phyloP scores from a whole-genome alignment of 169 alveolate species.

The Eimeria falciformis region DNA sequence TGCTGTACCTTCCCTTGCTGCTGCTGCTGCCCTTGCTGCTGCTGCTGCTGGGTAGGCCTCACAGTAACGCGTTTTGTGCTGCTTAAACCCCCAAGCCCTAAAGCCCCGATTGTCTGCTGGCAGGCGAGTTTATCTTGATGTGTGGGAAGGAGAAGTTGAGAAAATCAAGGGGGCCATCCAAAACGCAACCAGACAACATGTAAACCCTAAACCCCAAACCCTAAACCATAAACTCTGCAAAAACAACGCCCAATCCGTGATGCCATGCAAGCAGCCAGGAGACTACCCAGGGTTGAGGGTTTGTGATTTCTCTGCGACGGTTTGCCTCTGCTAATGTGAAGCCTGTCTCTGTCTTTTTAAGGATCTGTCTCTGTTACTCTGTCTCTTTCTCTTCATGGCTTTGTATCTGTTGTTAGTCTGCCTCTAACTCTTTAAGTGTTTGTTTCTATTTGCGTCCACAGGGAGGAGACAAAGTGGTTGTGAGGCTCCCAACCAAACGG shows the following conservation, averaged over 20 bases:
- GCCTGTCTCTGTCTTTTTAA: not conserved
- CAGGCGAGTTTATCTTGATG: not conserved
- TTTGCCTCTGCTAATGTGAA: too few species aligned
- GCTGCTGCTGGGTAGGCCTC: conserved; percentile 9
- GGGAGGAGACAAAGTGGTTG: too few species aligned
- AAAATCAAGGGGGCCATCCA: not conserved
- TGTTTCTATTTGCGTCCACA: too few species aligned
- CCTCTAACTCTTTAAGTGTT: too few species aligned
- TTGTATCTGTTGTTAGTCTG: too few species aligned
- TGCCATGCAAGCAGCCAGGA: too few species aligned
- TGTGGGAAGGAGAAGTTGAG: not conserved
- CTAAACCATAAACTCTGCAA: not conserved
- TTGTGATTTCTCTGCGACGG: too few species aligned
- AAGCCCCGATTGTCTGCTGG: conserved; percentile 25
- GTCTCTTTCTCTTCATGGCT: not conserved
- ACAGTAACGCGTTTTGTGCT: too few species aligned
- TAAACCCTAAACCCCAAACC: conserved; percentile 38
- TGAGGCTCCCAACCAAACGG: too few species aligned
- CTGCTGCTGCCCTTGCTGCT: conserved; percentile 36
- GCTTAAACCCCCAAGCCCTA: too few species aligned
- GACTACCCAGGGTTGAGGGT: too few species aligned
- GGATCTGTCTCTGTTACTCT: not conserved
- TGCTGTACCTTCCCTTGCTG: not conserved
- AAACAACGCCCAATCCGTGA: too few species aligned
- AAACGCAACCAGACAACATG: not conserved